phyloP scores from a whole-genome alignment of 2,329 filamentous ascomycete species.

The Aspergillus sergii region DNA sequence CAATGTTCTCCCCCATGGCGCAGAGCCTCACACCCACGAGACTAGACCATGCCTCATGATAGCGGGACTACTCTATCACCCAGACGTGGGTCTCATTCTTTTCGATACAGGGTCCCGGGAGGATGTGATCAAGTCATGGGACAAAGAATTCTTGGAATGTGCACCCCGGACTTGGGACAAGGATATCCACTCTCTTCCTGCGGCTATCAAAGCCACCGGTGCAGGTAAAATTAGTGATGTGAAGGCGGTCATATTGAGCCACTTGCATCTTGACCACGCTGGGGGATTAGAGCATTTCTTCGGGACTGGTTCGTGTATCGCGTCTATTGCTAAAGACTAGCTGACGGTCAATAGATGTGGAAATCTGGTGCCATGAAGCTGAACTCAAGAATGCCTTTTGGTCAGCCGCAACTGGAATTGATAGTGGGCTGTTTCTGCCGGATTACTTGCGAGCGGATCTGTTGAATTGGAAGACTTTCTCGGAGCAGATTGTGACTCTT shows the following conservation, averaged over 20 bases:
- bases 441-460: neutral
- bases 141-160: neutral
- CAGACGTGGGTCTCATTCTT: neutral
- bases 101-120: neutral
- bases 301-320: neutral
- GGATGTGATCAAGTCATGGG: neutral
- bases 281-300: conserved; percentile 6
- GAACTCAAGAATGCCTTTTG: conserved; percentile 5
- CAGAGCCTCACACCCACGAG: neutral
- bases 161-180: neutral
- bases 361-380: neutral
- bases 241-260: conserved; percentile 2
- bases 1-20: neutral
- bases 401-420: neutral
- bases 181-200: neutral
- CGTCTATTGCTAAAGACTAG: neutral
- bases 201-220: neutral
- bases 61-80: neutral
- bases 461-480: conserved; percentile 3
- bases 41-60: neutral
- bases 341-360: neutral
- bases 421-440: neutral
- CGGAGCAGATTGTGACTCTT: neutral
- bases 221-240: neutral
- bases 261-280: conserved; percentile 4